phyloP scores from a whole-genome alignment of 1,284 basidiomycete genomes.

The Rhizopogon hawkerae region DNA sequence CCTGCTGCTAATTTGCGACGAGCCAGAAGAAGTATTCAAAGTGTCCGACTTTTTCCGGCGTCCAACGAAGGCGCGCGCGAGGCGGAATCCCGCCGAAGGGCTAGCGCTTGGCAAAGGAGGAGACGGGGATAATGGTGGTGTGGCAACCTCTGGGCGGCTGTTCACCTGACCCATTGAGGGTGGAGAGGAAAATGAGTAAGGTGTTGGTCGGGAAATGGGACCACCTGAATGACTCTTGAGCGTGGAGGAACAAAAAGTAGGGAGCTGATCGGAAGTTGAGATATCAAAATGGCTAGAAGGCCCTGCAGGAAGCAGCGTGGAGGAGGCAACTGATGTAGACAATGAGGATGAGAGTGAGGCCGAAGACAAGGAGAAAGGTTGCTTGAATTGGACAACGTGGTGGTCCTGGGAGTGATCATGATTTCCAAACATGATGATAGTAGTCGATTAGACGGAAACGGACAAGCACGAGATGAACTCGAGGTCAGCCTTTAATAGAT shows the following conservation, averaged over 20 bases:
- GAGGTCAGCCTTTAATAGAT: slow-evolving; percentile 25
- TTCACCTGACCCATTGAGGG: slow-evolving; percentile 34
- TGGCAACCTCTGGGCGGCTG: slow-evolving; percentile 27
- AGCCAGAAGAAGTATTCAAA: slow-evolving; percentile 17
- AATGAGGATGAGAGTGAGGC: slow-evolving; percentile 37
- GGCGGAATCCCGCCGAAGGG: slow-evolving; percentile 37
- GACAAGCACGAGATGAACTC: slow-evolving; percentile 20
- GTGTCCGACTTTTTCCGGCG: slow-evolving; percentile 61
- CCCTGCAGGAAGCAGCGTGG: slow-evolving; percentile 32
- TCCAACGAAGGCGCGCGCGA: slow-evolving; percentile 55
- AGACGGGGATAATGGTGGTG: slow-evolving; percentile 24
- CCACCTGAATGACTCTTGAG: slow-evolving; percentile 30
- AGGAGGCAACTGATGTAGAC: slow-evolving; percentile 33
- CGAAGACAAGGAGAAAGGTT: slow-evolving; percentile 30
- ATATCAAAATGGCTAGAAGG: slow-evolving; percentile 32
- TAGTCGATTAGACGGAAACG: slow-evolving; percentile 16
- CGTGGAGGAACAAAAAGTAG: slow-evolving; percentile 27
- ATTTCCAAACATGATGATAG: slow-evolving; percentile 20
- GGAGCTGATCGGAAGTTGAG: slow-evolving; percentile 34
- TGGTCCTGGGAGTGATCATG: slow-evolving; percentile 24
- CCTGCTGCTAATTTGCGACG: slow-evolving; percentile 22
- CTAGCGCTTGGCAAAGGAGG: slow-evolving; percentile 17
- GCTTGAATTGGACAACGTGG: slow-evolving; percentile 28
- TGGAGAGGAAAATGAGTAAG: slow-evolving; percentile 28
- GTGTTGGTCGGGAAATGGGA: slow-evolving; percentile 29